phyloP scores from a whole-genome alignment of 805 yeast species.

The Barnettozyma botsteinii region DNA sequence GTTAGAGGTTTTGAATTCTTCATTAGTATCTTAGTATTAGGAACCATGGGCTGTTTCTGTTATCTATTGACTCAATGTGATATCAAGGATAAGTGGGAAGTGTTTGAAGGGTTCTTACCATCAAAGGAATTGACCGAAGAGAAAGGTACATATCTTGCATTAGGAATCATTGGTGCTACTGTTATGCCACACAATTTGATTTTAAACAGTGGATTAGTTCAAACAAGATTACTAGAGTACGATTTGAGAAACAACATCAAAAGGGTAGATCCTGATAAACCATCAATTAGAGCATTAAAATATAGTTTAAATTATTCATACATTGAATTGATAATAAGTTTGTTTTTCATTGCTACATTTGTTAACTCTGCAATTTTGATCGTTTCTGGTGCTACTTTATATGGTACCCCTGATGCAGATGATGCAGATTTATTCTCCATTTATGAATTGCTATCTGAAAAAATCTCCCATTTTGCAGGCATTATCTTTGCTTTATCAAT shows the following conservation, averaged over 20 bases:
- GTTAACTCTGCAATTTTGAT: slow-evolving; percentile 86
- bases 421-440: slow-evolving; percentile 82
- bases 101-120: slow-evolving; percentile 70
- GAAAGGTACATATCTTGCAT: slow-evolving; percentile 65
- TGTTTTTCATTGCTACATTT: slow-evolving; percentile 85
- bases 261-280: slow-evolving; percentile 44
- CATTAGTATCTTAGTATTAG: slow-evolving; percentile 63
- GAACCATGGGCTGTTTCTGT: slow-evolving; percentile 73
- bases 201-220: slow-evolving; percentile 82
- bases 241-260: slow-evolving; percentile 53
- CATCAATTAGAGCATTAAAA: slow-evolving; percentile 74
- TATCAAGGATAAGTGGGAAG: slow-evolving; percentile 45
- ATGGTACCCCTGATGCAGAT: slow-evolving; percentile 55
- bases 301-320: slow-evolving; percentile 77
- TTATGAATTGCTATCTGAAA: slow-evolving; percentile 60
- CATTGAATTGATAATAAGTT: slow-evolving; percentile 74
- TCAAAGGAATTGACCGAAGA: slow-evolving; percentile 51
- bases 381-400: slow-evolving; percentile 85
- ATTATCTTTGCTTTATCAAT: slow-evolving; percentile 83
- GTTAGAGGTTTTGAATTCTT: slow-evolving; percentile 74
- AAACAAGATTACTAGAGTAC: slow-evolving; percentile 72
- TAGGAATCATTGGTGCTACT: slow-evolving; percentile 89
- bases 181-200: slow-evolving; percentile 92
- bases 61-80: slow-evolving; percentile 58
- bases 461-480: slow-evolving; percentile 82